These are phyloP conservation scores for Camillea tinctor DNA, from an alignment of 2,329 filamentous ascomycete genomes.

Conservation along the genomic window DNA sequence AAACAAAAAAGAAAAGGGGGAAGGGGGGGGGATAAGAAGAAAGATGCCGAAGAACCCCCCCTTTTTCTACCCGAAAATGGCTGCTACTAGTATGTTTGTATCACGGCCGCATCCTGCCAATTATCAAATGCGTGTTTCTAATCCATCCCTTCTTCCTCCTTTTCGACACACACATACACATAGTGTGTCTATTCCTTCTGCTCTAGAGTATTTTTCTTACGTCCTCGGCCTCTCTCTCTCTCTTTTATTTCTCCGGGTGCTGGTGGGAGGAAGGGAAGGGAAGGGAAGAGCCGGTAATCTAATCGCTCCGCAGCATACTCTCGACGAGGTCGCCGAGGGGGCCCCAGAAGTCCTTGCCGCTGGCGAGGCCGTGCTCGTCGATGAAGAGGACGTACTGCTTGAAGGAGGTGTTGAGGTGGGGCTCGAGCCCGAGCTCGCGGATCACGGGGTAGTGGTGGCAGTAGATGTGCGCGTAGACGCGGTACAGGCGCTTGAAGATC, in stretches of 20 bases:
- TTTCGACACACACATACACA: too few species aligned
- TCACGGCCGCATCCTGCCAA: neutral
- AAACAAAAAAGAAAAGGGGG: constrained; percentile 1
- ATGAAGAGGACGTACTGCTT: constrained; percentile 99
- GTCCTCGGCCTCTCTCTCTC: too few species aligned
- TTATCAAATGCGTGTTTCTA: neutral
- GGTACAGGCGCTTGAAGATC: constrained; percentile 98
- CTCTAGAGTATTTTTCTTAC: too few species aligned
- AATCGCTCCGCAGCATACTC: constrained; percentile 95
- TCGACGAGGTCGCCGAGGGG: constrained; percentile 94
- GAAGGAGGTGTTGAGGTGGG: constrained; percentile 98
- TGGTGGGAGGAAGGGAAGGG: too few species aligned
- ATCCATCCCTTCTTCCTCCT: neutral
- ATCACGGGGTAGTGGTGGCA: constrained; percentile 99
- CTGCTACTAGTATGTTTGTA: neutral
- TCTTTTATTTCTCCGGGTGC: too few species aligned
- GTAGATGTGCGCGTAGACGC: constrained; percentile 98
- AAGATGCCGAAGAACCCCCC: neutral
- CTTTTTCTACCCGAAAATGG: neutral
- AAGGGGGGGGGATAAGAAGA: neutral
- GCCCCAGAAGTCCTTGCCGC: constrained; percentile 96
- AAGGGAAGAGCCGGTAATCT: neutral
- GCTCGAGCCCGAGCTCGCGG: constrained; percentile 89
- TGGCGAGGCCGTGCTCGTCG: constrained; percentile 90
- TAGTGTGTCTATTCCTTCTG: too few species aligned